Percentiles rank a stretch among this genome's conserved stretches.
These are phyloP conservation scores for Saprolegnia parasitica DNA, from an alignment of 352 stramenopile genomes.

Conservation along the genomic window DNA sequence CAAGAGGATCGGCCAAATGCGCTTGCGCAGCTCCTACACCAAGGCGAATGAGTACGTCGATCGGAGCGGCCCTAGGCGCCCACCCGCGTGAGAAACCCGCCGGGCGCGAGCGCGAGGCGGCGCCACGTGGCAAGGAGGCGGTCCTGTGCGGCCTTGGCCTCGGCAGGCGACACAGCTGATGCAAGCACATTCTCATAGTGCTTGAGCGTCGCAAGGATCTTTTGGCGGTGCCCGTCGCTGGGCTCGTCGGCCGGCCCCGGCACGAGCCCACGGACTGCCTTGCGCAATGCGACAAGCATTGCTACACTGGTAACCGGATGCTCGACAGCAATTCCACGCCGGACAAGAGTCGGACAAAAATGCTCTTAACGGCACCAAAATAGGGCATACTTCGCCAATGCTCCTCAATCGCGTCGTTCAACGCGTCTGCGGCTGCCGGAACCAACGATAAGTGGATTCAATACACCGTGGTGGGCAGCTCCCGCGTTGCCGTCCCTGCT, in stretches of 20 bases:
- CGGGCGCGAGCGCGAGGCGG: slow-evolving; percentile 13
- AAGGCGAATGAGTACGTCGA: background rate
- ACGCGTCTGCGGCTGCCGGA: too few species aligned
- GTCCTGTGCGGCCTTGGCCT: background rate
- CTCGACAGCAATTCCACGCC: background rate
- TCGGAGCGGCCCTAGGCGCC: too few species aligned
- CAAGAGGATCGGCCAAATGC: slow-evolving; percentile 63
- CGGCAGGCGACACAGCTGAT: background rate
- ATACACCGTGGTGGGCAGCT: too few species aligned
- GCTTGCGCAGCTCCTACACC: slow-evolving; percentile 43
- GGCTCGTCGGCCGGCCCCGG: background rate
- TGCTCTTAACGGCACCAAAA: too few species aligned
- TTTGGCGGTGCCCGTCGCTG: background rate
- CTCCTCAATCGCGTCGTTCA: too few species aligned
- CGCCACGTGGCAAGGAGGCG: slow-evolving; percentile 2
- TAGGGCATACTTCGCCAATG: too few species aligned
- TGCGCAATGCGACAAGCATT: background rate
- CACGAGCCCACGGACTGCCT: background rate
- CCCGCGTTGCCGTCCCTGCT: too few species aligned
- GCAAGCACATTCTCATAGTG: background rate
- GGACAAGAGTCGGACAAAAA: too few species aligned
- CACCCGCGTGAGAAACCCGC: slow-evolving; percentile 18
- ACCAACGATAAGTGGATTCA: too few species aligned
- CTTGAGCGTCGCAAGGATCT: background rate
- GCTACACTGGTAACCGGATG: slow-evolving; percentile 3